Evolutionary conservation across 148 eudicot species (phyloP), one percentile per base, ranked within the genome.

Genomic region (Limonium bicolor): DNA sequence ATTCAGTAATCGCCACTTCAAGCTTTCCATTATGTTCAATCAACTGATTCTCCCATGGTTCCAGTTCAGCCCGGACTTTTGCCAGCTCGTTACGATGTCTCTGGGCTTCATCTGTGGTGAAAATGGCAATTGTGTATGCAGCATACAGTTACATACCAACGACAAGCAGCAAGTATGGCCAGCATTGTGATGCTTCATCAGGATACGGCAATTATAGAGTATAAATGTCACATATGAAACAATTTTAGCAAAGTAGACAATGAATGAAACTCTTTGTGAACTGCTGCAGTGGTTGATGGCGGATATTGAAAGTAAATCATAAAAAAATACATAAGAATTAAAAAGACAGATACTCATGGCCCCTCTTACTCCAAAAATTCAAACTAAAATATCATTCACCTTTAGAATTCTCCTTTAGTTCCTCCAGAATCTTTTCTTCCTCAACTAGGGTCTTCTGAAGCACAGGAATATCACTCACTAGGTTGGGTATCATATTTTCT

Each of bases 41-140:
- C 53, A 88, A 50, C 36, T 90, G 84, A 34, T 73, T 78, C 51
- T 90, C 95, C 97, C 97, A 90, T 49, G 97, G 97, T 55, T 84
- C 84, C 45, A 90, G 54, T 63, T 90, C 80, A 42, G 82, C 51
- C 47, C 97, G 87, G 51, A 84, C 93, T 31, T 70, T 80, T 27
- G 76, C 65, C 56, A 84, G 69, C 70, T 90, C 82, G 27, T 53
- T 41, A 38, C 74, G 80, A 29, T 63, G 71, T 45, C 59, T 63
- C 73, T 90, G 93, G 41, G 95, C 80, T 65, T 84, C 97, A 69
- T 69, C 95, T 90, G n/a, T n/a, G n/a, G n/a, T n/a, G n/a, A n/a
- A n/a, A n/a, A n/a, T n/a, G n/a, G n/a, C n/a, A n/a, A n/a, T n/a
- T n/a, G n/a, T n/a, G n/a, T n/a, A n/a, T n/a, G n/a, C n/a, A n/a